Evolutionary conservation across 495 filamentous ascomycete species (phyloP).

Genomic region (Friedmanniomyces simplex): DNA sequence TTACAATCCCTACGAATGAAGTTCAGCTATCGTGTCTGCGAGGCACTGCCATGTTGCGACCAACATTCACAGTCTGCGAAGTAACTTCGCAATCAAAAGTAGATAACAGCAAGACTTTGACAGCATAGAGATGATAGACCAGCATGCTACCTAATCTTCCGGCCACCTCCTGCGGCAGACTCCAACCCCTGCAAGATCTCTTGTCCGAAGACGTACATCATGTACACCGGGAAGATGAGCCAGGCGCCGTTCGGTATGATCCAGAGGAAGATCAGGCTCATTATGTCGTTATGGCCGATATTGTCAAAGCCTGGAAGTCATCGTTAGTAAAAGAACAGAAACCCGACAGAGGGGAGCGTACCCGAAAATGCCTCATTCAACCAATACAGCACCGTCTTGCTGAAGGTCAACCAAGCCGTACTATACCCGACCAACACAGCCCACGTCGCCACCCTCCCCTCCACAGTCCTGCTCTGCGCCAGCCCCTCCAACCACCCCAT

Average conservation of each 20-base stretch:
- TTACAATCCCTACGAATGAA: too few species aligned
- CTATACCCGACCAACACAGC: conserved; percentile 60
- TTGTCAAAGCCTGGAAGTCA: conserved; percentile 46
- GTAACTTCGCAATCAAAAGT: too few species aligned
- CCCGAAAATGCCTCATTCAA: conserved; percentile 65
- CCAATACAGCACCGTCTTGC: conserved; percentile 86
- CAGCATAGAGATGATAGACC: too few species aligned
- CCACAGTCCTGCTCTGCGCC: conserved; percentile 42
- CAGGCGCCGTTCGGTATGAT: conserved; percentile 75
- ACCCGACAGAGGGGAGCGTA: neutral
- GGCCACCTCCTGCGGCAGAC: conserved; percentile 23
- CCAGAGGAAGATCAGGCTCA: conserved; percentile 54
- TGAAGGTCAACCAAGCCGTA: conserved; percentile 67
- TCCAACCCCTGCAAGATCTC: conserved; percentile 62
- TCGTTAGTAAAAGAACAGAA: neutral
- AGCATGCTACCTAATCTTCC: neutral
- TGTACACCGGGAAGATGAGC: conserved; percentile 62
- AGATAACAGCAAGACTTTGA: too few species aligned
- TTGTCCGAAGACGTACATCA: conserved; percentile 55
- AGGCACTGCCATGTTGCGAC: too few species aligned
- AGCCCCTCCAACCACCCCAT: conserved; percentile 37
- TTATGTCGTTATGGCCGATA: conserved; percentile 60
- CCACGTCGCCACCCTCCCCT: conserved; percentile 48
- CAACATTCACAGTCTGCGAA: too few species aligned
- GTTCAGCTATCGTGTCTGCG: too few species aligned